Evolutionary conservation across 495 filamentous ascomycete species (phyloP).

Genomic region (Penicillium steckii): DNA sequence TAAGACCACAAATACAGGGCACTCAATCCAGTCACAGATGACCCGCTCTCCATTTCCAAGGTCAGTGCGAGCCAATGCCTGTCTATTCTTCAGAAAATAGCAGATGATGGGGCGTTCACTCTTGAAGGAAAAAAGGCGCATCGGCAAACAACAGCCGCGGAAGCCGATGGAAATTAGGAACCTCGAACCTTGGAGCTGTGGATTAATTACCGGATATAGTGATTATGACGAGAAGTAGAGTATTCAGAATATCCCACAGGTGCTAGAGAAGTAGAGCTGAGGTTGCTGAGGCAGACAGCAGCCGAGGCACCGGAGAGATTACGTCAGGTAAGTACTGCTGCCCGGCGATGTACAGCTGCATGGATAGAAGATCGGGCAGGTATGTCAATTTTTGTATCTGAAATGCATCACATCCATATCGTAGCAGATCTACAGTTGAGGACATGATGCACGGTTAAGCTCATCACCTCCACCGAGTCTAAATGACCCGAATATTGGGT

Average conservation of each 20-base stretch:
- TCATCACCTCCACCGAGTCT: constrained; percentile 9
- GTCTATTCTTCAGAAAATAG: neutral
- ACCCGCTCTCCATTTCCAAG: neutral
- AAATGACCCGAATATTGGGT: constrained; percentile 14
- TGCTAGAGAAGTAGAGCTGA: neutral
- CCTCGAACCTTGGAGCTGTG: neutral
- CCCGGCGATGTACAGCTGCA: neutral
- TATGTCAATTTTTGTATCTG: neutral
- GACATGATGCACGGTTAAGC: constrained; percentile 7
- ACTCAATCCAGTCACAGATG: neutral
- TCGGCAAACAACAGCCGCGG: constrained; percentile 14
- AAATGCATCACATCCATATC: neutral
- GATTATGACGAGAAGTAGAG: constrained; percentile 8
- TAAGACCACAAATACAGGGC: neutral
- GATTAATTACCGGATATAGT: constrained; percentile 1
- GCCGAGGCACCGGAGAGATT: neutral
- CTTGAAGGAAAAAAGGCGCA: constrained; percentile 6
- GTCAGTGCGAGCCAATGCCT: constrained; percentile 4
- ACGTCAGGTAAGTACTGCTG: neutral
- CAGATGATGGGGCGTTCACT: neutral
- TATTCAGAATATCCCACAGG: too few relatives aligned
- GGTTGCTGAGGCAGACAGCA: neutral
- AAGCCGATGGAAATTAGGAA: constrained; percentile 9
- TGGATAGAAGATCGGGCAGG: too few relatives aligned
- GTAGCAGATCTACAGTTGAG: neutral